A percentile compares a stretch with the other conserved stretches of the same genome.
Evolutionary conservation across 257 asterid genomes (phyloP).

Genomic region (Solanum tacnaense): DNA sequence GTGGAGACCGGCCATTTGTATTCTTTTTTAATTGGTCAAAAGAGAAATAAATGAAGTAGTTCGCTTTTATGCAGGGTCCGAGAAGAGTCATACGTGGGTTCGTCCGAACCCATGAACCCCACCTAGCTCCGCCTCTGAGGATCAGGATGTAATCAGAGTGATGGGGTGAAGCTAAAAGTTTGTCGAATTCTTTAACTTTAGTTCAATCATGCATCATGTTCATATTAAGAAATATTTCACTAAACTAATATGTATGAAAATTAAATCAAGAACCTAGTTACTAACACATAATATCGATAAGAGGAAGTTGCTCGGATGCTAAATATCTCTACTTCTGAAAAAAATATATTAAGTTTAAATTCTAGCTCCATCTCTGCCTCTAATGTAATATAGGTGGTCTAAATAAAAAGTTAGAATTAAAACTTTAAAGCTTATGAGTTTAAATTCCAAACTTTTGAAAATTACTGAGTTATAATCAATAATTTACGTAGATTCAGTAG

Average conservation of each 20-base stretch:
- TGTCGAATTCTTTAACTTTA: background rate
- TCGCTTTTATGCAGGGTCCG: background rate
- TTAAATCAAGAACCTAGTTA: background rate
- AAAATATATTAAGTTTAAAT: no score
- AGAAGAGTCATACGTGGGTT: background rate
- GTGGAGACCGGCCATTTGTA: background rate
- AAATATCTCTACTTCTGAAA: no score
- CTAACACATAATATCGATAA: background rate
- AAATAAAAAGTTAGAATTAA: no score
- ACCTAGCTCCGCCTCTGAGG: accelerated
- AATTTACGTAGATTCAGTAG: background rate
- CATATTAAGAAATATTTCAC: background rate
- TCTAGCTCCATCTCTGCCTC: no score
- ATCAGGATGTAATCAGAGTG: no score
- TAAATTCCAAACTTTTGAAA: background rate
- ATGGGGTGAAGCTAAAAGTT: background rate
- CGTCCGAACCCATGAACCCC: no score
- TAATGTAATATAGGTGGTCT: no score
- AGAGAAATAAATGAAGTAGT: background rate
- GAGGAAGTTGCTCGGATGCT: background rate
- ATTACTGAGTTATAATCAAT: background rate
- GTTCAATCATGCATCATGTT: background rate
- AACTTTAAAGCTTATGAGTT: background rate
- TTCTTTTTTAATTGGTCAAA: background rate
- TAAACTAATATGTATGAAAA: background rate